Evolutionary conservation across 129 eudicot species (phyloP), one percentile per base, ranked within the genome.

Genomic region (Mikania micrantha): DNA sequence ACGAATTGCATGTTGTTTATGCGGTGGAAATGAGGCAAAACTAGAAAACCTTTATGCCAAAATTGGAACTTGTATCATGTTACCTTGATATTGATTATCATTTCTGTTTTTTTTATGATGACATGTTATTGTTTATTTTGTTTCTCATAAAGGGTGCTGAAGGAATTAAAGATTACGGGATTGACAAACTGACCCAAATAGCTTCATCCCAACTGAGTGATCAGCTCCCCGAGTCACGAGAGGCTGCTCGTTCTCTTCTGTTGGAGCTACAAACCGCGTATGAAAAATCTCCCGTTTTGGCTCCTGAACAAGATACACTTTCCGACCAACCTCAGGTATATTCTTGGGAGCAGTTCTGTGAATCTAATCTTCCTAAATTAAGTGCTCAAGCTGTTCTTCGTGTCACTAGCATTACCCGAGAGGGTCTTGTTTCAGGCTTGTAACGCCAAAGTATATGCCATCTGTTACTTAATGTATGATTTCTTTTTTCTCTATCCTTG

Each of bases 201-300:
- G 96, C 88, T 27, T 82, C 88, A 47, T 72, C 88, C 27, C 96
- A 90, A 66, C 83, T 90, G 22, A 90, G 90, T 31, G 96, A 90
- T 81, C 84, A 84, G 83, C 91, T 90, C 65, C 96, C 96, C 0
- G 96, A 86, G 71, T 90, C 96, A 7, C 87, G 96, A 35, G 96
- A 90, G 42, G 88, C 91, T 70, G 95, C 96, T 70, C 95, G 96
- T 35, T 60, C 82, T 19, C 95, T 90, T 19, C 64, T 90, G 24
- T 68, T 80, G 73, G 87, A 90, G 70, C 77, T 90, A 61, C 86
- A 82, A 52, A 70, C 73, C 1, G 70, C 81, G 8, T 82, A 90
- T 17, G 80, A 77, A 34, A 90, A 84, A 73, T 72, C 83, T 9
- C 87, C 74, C 1, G 32, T 65, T 69, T 64, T 74, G 11, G 66